Percentiles rank a stretch among this genome's conserved stretches.
Evolutionary conservation across 2,329 filamentous ascomycete species (phyloP).

Genomic region (Torrubiella hemipterigena): DNA sequence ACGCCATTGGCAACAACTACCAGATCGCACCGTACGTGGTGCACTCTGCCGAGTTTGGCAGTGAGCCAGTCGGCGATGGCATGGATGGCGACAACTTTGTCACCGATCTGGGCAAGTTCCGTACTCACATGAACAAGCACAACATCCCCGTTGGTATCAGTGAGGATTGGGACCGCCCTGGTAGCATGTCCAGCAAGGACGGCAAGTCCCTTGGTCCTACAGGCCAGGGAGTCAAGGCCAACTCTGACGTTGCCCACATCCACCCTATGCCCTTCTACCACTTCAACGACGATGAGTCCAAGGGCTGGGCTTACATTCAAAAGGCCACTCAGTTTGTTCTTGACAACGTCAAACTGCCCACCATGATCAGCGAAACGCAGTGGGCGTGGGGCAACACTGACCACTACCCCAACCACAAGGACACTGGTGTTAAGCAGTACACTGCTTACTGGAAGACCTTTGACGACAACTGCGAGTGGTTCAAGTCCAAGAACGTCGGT

Average conservation of each 20-base stretch:
- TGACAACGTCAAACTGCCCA: constrained; percentile 8
- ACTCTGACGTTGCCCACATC: constrained; percentile 11
- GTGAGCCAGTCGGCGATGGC: constrained; percentile 11
- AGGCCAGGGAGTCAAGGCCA: constrained; percentile 8
- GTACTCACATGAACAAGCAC: constrained; percentile 6
- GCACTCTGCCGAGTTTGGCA: constrained; percentile 11
- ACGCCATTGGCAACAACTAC: constrained; percentile 8
- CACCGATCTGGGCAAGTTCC: constrained; percentile 9
- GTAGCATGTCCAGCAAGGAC: constrained; percentile 8
- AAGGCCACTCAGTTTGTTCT: constrained; percentile 8
- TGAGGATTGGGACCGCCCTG: constrained; percentile 11
- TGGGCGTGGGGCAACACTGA: constrained; percentile 10
- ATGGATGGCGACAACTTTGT: constrained; percentile 11
- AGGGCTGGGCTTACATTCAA: constrained; percentile 10
- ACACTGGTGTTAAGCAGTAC: constrained; percentile 9
- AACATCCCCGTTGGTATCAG: constrained; percentile 9
- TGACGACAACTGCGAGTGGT: constrained; percentile 11
- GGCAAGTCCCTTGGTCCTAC: constrained; percentile 6
- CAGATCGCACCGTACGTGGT: constrained; percentile 10
- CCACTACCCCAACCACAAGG: constrained; percentile 8
- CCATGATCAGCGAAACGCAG: constrained; percentile 10
- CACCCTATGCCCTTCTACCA: constrained; percentile 13
- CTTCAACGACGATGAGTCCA: constrained; percentile 5
- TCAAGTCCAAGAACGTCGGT: constrained; percentile 8
- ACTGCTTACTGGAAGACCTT: constrained; percentile 9